Conservation (phyloP, 225 moss, liverwort and hornwort species). For the Neckera pumila region DNA sequence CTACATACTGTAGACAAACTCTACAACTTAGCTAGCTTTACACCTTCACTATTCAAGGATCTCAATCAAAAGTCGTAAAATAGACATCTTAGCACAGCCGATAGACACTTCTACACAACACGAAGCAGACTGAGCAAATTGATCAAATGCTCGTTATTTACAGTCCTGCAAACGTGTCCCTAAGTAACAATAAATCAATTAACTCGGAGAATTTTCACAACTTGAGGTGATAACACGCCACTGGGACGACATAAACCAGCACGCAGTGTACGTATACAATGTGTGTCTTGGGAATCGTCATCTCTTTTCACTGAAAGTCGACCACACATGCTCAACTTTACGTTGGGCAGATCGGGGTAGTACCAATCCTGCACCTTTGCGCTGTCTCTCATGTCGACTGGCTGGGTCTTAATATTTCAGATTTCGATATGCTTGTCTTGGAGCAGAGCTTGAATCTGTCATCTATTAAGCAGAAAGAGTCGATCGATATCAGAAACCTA, state of each 20-base stretch:
- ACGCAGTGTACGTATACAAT: neutral
- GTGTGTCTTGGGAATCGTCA: neutral
- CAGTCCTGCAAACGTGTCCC: neutral
- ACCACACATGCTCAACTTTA: neutral
- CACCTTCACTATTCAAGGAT: neutral
- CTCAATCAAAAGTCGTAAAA: neutral
- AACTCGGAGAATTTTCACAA: neutral
- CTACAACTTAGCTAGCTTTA: too few relatives aligned
- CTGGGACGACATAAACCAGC: neutral
- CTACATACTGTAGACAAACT: too few relatives aligned
- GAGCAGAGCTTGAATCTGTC: neutral
- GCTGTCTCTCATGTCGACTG: neutral
- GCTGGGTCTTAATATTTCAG: neutral
- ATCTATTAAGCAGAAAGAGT: too few relatives aligned
- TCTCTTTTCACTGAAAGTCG: neutral
- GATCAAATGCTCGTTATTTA: neutral
- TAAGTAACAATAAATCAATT: neutral
- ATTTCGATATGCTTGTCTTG: neutral
- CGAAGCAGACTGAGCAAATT: neutral
- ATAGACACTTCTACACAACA: neutral
- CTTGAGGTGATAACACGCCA: neutral
- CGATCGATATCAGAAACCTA: neutral
- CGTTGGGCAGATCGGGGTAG: neutral
- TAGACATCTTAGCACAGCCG: neutral
- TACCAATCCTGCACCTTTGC: too few relatives aligned